These are phyloP conservation scores for Coniochaeta ligniaria DNA, from an alignment of 2,329 filamentous ascomycete genomes.

Conservation along the genomic window DNA sequence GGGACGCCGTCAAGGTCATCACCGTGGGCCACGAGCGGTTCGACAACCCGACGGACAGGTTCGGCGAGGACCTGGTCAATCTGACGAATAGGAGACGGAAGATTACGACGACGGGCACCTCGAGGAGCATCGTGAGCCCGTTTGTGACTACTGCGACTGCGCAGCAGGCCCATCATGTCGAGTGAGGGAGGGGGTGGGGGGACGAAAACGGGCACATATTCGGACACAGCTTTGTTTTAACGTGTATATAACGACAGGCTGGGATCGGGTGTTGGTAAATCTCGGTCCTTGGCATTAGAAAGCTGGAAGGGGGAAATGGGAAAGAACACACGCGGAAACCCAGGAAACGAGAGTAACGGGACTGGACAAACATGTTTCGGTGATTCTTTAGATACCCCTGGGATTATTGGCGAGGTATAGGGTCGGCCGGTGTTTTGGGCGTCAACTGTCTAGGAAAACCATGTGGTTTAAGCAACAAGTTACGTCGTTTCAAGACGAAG, in stretches of 20 bases:
- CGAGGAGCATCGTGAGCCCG: constrained; percentile 1
- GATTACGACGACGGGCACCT: constrained; percentile 6
- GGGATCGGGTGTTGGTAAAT: not conserved
- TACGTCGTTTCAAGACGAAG: not conserved
- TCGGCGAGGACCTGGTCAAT: constrained; percentile 22
- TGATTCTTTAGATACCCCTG: not conserved
- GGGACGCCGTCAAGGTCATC: constrained; percentile 66
- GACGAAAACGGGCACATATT: not conserved
- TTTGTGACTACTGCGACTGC: no score
- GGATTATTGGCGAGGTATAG: not conserved
- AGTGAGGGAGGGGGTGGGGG: no score
- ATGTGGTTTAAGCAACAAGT: not conserved
- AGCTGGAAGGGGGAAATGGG: not conserved
- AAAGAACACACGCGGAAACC: not conserved
- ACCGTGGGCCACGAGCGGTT: constrained; percentile 60
- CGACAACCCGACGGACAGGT: constrained; percentile 30
- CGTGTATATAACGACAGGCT: not conserved
- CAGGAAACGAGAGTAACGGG: not conserved
- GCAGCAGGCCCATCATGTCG: not conserved
- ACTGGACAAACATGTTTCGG: not conserved
- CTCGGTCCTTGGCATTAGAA: not conserved
- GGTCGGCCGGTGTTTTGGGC: not conserved
- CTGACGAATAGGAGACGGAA: constrained; percentile 29
- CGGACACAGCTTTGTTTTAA: not conserved
- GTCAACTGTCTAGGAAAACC: not conserved